phyloP scores from a whole-genome alignment of 179 eudicot species.

The Pouteria campechiana region DNA sequence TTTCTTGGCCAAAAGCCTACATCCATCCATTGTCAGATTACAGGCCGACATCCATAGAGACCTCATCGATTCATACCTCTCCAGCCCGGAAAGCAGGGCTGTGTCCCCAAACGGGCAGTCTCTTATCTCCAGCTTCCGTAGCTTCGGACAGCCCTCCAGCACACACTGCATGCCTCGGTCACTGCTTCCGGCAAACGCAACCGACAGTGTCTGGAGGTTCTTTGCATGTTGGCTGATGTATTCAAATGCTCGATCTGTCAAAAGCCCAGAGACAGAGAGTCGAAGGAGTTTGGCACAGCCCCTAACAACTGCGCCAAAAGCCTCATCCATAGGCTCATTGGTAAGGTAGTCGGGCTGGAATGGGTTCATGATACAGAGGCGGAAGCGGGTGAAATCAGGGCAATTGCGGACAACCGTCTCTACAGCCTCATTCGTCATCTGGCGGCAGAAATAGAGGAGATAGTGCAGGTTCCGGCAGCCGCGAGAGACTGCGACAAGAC shows the following conservation, averaged over 20 bases:
- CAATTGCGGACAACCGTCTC: slow-evolving; percentile 77
- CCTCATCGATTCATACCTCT: slow-evolving; percentile 72
- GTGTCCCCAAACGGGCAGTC: slow-evolving; percentile 87
- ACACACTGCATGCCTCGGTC: slow-evolving; percentile 75
- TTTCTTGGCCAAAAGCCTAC: slow-evolving; percentile 39
- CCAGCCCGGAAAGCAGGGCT: slow-evolving; percentile 53
- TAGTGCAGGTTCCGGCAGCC: slow-evolving; percentile 66
- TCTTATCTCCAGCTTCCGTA: slow-evolving; percentile 89
- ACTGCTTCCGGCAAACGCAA: slow-evolving; percentile 91
- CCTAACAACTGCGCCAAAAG: slow-evolving; percentile 87
- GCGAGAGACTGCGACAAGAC: slow-evolving; percentile 66
- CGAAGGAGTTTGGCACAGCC: slow-evolving; percentile 81
- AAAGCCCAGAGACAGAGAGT: slow-evolving; percentile 68
- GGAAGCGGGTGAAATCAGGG: slow-evolving; percentile 60
- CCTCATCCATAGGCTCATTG: slow-evolving; percentile 82
- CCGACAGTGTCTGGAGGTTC: slow-evolving; percentile 58
- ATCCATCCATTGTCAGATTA: no score
- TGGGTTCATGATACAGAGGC: slow-evolving; percentile 83
- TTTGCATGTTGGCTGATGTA: slow-evolving; percentile 69
- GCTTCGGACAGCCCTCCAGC: slow-evolving; percentile 68
- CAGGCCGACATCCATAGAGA: slow-evolving; percentile 90
- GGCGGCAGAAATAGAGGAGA: slow-evolving; percentile 72
- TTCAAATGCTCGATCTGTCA: slow-evolving; percentile 66
- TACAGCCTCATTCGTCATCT: slow-evolving; percentile 87
- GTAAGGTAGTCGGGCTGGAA: slow-evolving; percentile 62